Base-by-base conservation (phyloP, 2,329 filamentous ascomycete species). In the Colletotrichum melonis region DNA sequence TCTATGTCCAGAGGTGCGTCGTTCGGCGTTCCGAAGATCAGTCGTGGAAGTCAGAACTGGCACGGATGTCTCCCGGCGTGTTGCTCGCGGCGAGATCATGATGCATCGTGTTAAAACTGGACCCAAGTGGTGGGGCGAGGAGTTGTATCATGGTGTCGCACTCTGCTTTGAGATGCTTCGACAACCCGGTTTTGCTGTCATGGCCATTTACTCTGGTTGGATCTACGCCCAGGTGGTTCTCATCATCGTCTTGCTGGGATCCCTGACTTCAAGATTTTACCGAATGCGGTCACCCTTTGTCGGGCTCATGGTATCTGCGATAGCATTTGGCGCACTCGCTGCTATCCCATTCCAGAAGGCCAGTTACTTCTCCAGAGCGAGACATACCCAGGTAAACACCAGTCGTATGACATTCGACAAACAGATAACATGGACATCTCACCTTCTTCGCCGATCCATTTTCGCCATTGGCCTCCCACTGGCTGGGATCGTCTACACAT, bases 161-260 rank as follows among this genome's bases (percentile, higher is more conserved):
- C 85, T 96, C 57, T 91, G 89, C 60, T 80, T 89, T 24, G 90
- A 92, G 77, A 95, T 95, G 93, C 84, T 94, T 63, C 88, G 88
- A 49, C 93, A 95, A 79, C 89, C 92, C 4, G 93, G 93, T 0
- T 95, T 95, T 79, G 81, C 90, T n/a, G 82, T 94, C 35, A 85
- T 95, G 78, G 88, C 92, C 1, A 73, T 93, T n/a, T 95, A 95
- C 80, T 85, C 92, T 16, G 92, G 89, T 7, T 95, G 93, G 93
- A 93, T 95, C 58, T 94, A 95, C 80, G 92, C 92, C 2, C 92
- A 95, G 78, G 87, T 94, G 2, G 92, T 94, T 5, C 84, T 95
- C 67, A 86, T 94, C 71, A 93, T 95, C 73, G 86, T 94, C 70
- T 87, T 94, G 72, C 86, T 95, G 5, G 93, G 93, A 19, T 92